Base-by-base conservation (phyloP, 169 alveolate species). In the Theileria luwenshuni region DNA sequence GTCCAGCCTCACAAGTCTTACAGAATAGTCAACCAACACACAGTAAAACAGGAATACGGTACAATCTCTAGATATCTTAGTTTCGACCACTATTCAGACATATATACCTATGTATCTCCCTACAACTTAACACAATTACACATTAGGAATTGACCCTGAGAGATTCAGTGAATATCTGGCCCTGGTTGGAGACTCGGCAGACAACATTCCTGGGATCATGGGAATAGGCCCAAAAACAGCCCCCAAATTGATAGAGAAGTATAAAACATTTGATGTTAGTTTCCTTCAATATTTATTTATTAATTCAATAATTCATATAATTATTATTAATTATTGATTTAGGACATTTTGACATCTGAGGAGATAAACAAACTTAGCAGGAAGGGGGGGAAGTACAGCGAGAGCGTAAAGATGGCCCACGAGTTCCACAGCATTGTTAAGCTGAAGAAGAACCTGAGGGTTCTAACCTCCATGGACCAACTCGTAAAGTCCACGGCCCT, bases 181-280 rank as follows among this genome's bases (percentile, higher is more conserved):
- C 15, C 68, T 89, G 27, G 90, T 85, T 43, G 93, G 93, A 33
- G 93, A 89, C 69, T 47, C 86, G 32, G 83, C 92, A 3, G 93
- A 89, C 69, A 86, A 86, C 21, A 84, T 89, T 32, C 84, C 92
- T 27, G 93, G 93, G 3, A 76, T 89, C 19, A 85, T 88, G 77
- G 86, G 84, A 60, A 83, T 89, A 23, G 93, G 93, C n/a, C 92
- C 90, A 15, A 84, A 89, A 58, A 89, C 91, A 23, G 90, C 92
- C n/a, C 90, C 88, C 19, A 59, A 63, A 45, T 81, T 89, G 27
- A 79, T 89, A 27, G 75, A 83, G 48, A 84, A 89, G 65, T 84
- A 71, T 60, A 35, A 52, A 25, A 63, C 83, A 25, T 83, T 89
- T 61, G 86, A 89, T 45, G 86, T 84, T 51, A 54, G 69, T 33